A percentile compares a stretch with the other conserved stretches of the same genome.
phyloP scores from a whole-genome alignment of 768 basidiomycete species.

The Hypholoma sublateritium region DNA sequence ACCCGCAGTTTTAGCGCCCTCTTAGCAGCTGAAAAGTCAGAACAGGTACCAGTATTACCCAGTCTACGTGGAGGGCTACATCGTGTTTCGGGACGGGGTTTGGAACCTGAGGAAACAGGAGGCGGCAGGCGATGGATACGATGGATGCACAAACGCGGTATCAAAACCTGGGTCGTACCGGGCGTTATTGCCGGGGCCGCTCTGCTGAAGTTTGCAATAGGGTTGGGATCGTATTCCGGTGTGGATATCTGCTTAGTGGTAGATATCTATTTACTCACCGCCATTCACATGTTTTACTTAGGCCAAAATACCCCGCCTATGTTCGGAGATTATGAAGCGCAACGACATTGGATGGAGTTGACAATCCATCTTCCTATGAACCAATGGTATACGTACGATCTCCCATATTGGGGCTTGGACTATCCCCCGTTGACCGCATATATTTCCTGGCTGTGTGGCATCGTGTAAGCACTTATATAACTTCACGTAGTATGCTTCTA shows the following conservation, averaged over 20 bases:
- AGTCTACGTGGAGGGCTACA: slow-evolving; percentile 9
- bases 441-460: slow-evolving; percentile 79
- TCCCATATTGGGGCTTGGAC: slow-evolving; percentile 92
- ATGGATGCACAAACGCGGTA: slow-evolving; percentile 75
- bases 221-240: slow-evolving; percentile 86
- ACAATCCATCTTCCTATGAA: slow-evolving; percentile 72
- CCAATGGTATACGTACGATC: slow-evolving; percentile 88
- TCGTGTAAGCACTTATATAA: slow-evolving; percentile 49
- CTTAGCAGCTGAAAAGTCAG: slow-evolving; percentile 30
- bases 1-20: slow-evolving; percentile 43
- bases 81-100: slow-evolving; percentile 14
- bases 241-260: slow-evolving; percentile 18
- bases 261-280: not conserved
- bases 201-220: slow-evolving; percentile 66
- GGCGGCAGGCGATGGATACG: slow-evolving; percentile 66
- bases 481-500: not conserved
- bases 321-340: slow-evolving; percentile 93
- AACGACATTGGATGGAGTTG: slow-evolving; percentile 94
- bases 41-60: slow-evolving; percentile 10
- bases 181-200: slow-evolving; percentile 50
- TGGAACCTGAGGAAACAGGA: slow-evolving; percentile 27
- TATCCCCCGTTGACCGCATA: slow-evolving; percentile 95
- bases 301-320: slow-evolving; percentile 75
- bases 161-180: slow-evolving; percentile 63
- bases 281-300: slow-evolving; percentile 24